Percentiles rank a stretch among this genome's conserved stretches.
Conservation (phyloP, 768 basidiomycete species). For the Pisolithus microcarpus region DNA sequence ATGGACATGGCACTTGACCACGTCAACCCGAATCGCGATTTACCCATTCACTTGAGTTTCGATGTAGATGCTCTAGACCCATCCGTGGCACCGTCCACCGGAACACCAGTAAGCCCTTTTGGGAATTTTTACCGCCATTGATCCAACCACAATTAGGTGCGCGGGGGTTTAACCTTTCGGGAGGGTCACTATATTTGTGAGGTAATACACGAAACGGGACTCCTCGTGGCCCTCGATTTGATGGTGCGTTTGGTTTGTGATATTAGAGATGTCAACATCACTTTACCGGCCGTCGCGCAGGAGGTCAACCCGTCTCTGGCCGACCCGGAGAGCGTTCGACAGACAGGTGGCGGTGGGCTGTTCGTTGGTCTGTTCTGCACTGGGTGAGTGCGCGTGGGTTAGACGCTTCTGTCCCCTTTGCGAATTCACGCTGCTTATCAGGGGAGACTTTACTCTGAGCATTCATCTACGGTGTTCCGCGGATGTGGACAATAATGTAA, state of each 20-base stretch:
- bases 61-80: slow-evolving; percentile 96
- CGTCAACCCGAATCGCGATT: slow-evolving; percentile 77
- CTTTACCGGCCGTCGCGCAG: slow-evolving; percentile 32
- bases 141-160: slow-evolving; percentile 43
- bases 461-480: not conserved
- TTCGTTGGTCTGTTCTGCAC: slow-evolving; percentile 72
- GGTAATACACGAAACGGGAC: slow-evolving; percentile 85
- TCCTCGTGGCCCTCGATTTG: slow-evolving; percentile 86
- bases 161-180: slow-evolving; percentile 92
- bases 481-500: not conserved
- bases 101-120: slow-evolving; percentile 61
- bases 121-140: not conserved
- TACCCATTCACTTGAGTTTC: slow-evolving; percentile 92
- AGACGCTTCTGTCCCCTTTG: not conserved
- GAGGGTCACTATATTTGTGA: slow-evolving; percentile 99
- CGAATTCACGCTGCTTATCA: slow-evolving; percentile 10
- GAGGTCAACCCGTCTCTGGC: slow-evolving; percentile 95
- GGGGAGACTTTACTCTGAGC: slow-evolving; percentile 29
- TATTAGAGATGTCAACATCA: not conserved
- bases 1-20: slow-evolving; percentile 95
- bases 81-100: slow-evolving; percentile 90
- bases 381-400: slow-evolving; percentile 47
- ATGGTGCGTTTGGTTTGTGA: slow-evolving; percentile 53
- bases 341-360: slow-evolving; percentile 91
- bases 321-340: slow-evolving; percentile 64